Base-by-base conservation (phyloP, 331 rosid genomes). In the Stylosanthes scabra region DNA sequence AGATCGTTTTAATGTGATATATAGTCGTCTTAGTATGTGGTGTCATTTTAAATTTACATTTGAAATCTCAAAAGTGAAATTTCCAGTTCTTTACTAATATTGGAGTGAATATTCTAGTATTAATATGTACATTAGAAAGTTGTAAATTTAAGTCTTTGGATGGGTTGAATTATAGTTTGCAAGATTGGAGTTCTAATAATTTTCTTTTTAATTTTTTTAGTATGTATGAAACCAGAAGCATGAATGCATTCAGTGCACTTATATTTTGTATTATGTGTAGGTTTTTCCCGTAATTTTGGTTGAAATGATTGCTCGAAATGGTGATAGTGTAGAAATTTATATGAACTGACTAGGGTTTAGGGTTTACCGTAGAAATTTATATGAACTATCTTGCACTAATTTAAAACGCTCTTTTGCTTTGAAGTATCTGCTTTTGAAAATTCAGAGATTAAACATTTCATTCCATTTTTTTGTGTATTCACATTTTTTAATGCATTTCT, bases 161-260 rank as follows among this genome's bases (percentile, higher is more conserved):
- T 54, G 50, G 66, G 61, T 67, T 60, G 68, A 55, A 68, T 61
- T 61, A 6, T 29, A 74, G 14, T 62, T 62, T 74, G 29, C 44
- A 14, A 20, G 10, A 34, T 11, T 68, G 15, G 44, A 20, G 37
- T 54, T 78, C 13, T 1, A 15, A 15, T 28, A 40, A 2, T 6
- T 9, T 9, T 20, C 41, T 10, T 63, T 55, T 63, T 70, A 9
- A 2, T 34, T 55, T 31, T 31, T 15, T 46, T 2, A 20, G 25
- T 11, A 13, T 11, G 54, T 46, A 71, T 45, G 68, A 29, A 63
- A 58, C 31, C 49, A 12, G 50, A 65, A 78, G 31, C 45, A 40
- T 28, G 75, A 79, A 2, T 57, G 68, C 68, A 8, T 78, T 13
- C 34, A 45, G 45, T 46, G 16, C 41, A 5, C 10, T 67, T 16